Evolutionary conservation across 805 yeast species (phyloP).

Genomic region (Wickerhamomyces ciferrii): DNA sequence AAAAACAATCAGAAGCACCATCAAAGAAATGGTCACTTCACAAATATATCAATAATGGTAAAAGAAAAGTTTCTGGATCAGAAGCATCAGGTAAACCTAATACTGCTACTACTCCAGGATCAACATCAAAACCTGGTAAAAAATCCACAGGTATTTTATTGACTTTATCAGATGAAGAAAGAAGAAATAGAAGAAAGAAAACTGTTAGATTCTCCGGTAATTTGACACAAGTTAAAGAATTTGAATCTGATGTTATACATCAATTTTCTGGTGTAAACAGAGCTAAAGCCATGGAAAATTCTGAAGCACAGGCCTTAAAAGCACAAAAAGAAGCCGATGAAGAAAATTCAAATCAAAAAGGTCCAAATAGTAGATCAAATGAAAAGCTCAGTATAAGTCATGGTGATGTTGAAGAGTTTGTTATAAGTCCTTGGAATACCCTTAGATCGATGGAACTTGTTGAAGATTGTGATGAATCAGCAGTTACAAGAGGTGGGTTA

Average conservation of each 20-base stretch:
- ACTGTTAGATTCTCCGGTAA: background rate
- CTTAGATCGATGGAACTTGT: background rate
- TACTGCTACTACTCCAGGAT: too few species aligned
- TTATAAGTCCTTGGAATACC: background rate
- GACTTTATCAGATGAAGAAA: background rate
- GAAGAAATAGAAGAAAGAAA: background rate
- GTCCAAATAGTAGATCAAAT: background rate
- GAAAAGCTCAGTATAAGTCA: background rate
- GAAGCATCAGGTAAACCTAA: background rate
- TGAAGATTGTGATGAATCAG: background rate
- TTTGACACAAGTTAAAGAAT: background rate
- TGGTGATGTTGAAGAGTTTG: background rate
- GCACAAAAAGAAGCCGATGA: background rate
- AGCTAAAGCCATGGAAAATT: constrained; percentile 1
- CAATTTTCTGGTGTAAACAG: background rate
- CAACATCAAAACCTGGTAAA: background rate
- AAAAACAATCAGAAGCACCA: too few species aligned
- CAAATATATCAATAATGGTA: background rate
- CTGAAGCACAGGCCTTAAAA: constrained; percentile 1
- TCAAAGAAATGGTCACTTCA: background rate
- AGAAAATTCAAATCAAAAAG: background rate
- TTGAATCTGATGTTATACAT: background rate
- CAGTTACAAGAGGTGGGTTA: background rate
- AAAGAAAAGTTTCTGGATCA: background rate
- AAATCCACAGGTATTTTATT: background rate